Conservation (phyloP, 257 asterid species). For the Solanum rostratum region DNA sequence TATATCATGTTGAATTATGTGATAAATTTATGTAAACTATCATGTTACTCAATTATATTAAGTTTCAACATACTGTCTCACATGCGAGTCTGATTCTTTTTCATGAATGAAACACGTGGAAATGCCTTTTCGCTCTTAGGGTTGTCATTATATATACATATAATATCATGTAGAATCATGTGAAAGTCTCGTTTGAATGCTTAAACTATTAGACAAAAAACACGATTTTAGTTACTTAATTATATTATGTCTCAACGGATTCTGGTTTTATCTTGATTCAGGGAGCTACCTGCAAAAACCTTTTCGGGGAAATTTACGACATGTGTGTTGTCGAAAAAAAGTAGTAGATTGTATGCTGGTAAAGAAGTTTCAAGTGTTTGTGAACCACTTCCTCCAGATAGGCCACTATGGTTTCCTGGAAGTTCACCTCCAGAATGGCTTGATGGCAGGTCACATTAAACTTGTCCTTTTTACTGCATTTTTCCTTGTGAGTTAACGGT, state of each 20-base stretch:
- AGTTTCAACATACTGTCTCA: not conserved
- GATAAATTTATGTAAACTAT: too few species aligned
- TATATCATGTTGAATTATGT: too few species aligned
- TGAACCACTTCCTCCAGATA: conserved; percentile 78
- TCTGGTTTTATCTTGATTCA: not conserved
- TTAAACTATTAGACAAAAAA: not conserved
- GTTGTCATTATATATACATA: too few species aligned
- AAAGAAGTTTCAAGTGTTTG: conserved; percentile 77
- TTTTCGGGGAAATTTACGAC: conserved; percentile 8
- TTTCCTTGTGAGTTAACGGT: not conserved
- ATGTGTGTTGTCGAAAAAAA: conserved; percentile 6
- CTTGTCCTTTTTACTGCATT: not conserved
- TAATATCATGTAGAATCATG: not conserved
- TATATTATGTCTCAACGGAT: not conserved
- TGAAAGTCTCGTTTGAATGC: not conserved
- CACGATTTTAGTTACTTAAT: not conserved
- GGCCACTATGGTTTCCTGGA: conserved; percentile 95
- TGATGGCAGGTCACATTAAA: conserved; percentile 51
- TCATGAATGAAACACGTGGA: not conserved
- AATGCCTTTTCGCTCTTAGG: not conserved
- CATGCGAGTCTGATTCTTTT: not conserved
- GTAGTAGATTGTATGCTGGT: conserved; percentile 31
- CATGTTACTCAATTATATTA: not conserved
- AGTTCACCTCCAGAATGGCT: conserved; percentile 84
- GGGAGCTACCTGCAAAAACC: conserved; percentile 13